phyloP scores from a whole-genome alignment of 805 yeast genomes.

The Komagataella pastoris region DNA sequence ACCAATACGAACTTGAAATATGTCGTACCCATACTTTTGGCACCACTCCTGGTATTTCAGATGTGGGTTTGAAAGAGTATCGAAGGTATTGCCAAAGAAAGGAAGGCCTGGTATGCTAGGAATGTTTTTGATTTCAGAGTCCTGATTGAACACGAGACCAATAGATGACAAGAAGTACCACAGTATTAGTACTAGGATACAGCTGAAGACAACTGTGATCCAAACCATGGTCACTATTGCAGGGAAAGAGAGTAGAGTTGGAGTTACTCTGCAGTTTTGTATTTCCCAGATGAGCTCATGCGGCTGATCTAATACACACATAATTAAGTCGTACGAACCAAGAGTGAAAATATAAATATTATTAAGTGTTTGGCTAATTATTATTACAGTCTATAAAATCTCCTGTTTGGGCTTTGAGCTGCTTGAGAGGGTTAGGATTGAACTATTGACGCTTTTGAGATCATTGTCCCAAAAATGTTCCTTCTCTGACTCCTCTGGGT shows the following conservation, averaged over 20 bases:
- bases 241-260: background rate
- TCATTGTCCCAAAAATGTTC: constrained; percentile 7
- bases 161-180: background rate
- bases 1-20: constrained; percentile 58
- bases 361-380: background rate
- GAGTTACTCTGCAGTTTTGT: background rate
- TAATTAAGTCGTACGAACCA: background rate
- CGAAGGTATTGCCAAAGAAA: constrained; percentile 34
- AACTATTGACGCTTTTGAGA: constrained; percentile 4
- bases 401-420: constrained; percentile 2
- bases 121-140: constrained; percentile 19
- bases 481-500: background rate
- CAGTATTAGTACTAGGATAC: background rate
- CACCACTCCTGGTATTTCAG: constrained; percentile 31
- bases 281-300: background rate
- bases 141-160: constrained; percentile 10
- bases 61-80: constrained; percentile 35
- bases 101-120: constrained; percentile 35
- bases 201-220: background rate
- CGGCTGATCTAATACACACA: background rate
- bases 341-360: background rate
- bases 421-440: constrained; percentile 5
- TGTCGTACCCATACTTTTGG: constrained; percentile 21
- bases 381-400: background rate
- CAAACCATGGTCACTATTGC: background rate